phyloP scores from a whole-genome alignment of 2,329 filamentous ascomycete genomes.

The Arthrinium puccinioides region DNA sequence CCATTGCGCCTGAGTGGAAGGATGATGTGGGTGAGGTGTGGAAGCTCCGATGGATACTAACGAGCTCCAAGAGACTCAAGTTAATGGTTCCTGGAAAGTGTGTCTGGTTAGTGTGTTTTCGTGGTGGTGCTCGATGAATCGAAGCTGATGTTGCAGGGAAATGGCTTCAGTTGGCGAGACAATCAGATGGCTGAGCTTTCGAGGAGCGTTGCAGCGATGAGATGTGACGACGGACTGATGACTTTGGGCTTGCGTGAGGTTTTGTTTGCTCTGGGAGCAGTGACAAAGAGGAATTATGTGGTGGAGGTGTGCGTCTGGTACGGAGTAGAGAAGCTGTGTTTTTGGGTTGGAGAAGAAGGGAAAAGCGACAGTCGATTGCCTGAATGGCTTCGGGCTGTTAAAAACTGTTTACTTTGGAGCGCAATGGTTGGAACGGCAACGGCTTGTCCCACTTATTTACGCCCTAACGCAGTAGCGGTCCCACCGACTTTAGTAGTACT shows the following conservation, averaged over 20 bases:
- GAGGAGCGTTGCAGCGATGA: constrained; percentile 27
- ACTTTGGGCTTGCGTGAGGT: constrained; percentile 25
- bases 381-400: no score
- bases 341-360: no score
- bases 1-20: constrained; percentile 50
- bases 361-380: no score
- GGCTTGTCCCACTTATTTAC: no score
- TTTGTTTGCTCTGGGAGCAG: constrained; percentile 16
- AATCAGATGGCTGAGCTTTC: constrained; percentile 34
- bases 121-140: constrained; percentile 40
- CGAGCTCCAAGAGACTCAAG: constrained; percentile 53
- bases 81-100: constrained; percentile 48
- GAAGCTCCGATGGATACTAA: constrained; percentile 34
- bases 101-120: constrained; percentile 35
- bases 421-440: no score
- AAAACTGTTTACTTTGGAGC: no score
- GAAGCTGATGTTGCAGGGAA: constrained; percentile 36
- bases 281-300: neutral
- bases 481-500: no score
- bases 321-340: no score
- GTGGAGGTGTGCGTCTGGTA: neutral
- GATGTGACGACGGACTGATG: constrained; percentile 43
- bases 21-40: constrained; percentile 16
- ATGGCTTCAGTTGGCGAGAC: constrained; percentile 35
- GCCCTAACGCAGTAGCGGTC: no score